phyloP scores from a whole-genome alignment of 2,329 filamentous ascomycete genomes.

The Verticillium alfalfae region DNA sequence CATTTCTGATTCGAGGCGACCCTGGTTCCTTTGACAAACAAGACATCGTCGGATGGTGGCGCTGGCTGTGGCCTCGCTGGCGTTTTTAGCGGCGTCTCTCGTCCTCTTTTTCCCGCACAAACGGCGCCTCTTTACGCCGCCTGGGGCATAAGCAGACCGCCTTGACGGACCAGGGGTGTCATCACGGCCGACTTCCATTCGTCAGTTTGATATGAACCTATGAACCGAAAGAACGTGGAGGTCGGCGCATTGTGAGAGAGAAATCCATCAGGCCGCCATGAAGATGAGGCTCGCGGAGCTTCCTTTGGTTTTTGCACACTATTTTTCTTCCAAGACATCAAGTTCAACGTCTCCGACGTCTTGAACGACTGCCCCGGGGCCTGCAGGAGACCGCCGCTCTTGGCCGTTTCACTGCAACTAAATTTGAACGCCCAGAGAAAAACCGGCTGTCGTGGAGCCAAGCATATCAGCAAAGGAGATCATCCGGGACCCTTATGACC shows the following conservation, averaged over 20 bases:
- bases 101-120: neutral
- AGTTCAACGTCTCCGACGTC: neutral
- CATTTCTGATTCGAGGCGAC: neutral
- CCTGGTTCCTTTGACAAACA: neutral
- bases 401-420: neutral
- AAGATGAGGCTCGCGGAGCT: neutral
- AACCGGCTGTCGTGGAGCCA: neutral
- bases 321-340: neutral
- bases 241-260: neutral
- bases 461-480: neutral
- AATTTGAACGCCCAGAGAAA: neutral
- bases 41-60: neutral
- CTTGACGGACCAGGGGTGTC: neutral
- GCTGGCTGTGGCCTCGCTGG: neutral
- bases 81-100: neutral
- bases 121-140: neutral
- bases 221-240: neutral
- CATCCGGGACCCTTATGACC: neutral
- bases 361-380: neutral
- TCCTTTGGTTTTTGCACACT: neutral
- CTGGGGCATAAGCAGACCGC: neutral
- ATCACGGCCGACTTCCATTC: neutral
- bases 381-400: neutral
- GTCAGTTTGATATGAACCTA: neutral
- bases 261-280: neutral